phyloP scores from a whole-genome alignment of 768 basidiomycete species.

The Leucocoprinus leucothites region DNA sequence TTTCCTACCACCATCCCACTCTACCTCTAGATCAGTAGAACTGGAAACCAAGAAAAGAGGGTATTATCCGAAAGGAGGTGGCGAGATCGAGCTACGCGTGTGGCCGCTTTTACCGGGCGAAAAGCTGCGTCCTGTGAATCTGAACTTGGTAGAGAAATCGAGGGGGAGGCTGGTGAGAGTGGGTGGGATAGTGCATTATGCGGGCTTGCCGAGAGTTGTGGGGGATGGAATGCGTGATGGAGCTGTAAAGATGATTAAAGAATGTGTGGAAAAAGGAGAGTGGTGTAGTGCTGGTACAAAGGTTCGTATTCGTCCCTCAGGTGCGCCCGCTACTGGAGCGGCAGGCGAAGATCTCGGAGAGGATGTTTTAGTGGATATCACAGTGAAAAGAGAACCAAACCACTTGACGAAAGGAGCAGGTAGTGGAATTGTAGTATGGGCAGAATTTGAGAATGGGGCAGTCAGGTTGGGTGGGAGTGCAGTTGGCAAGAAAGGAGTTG shows the following conservation, averaged over 20 bases:
- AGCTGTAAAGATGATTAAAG: conserved; percentile 41
- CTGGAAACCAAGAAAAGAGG: conserved; percentile 57
- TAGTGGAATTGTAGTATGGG: conserved; percentile 73
- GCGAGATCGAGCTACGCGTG: conserved; percentile 47
- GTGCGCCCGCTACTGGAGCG: too few relatives aligned
- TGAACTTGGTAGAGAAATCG: conserved; percentile 59
- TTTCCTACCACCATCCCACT: conserved; percentile 32
- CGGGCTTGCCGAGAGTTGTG: conserved; percentile 55
- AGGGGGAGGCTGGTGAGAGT: conserved; percentile 47
- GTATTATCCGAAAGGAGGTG: conserved; percentile 74
- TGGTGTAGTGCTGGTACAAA: too few relatives aligned
- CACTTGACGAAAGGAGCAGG: conserved; percentile 54
- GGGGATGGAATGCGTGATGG: conserved; percentile 56
- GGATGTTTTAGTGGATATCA: conserved; percentile 42
- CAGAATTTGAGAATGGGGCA: conserved; percentile 66
- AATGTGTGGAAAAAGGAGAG: neutral
- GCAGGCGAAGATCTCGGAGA: conserved; percentile 21
- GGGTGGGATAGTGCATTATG: conserved; percentile 61
- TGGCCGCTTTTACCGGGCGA: conserved; percentile 39
- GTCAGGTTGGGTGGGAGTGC: conserved; percentile 62
- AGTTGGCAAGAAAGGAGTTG: conserved; percentile 49
- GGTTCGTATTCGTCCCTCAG: too few relatives aligned
- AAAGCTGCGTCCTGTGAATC: conserved; percentile 35
- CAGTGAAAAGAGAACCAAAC: conserved; percentile 37
- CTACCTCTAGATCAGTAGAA: conserved; percentile 28